Evolutionary conservation across 1,139 yeast genomes (phyloP).

Genomic region (Casaregolazyma suthepensis): DNA sequence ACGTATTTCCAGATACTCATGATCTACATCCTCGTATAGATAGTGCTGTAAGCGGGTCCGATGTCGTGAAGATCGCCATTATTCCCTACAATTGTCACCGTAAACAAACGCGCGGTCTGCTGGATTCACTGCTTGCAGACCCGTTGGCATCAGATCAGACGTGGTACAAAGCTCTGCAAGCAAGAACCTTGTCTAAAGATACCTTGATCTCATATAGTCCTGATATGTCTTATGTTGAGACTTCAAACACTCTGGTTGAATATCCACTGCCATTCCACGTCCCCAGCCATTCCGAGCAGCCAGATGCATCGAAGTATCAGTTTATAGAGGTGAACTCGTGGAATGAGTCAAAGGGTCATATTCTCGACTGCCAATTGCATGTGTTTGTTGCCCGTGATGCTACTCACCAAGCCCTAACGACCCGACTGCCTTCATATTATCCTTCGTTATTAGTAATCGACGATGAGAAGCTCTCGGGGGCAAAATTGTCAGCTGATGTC

Average conservation of each 20-base stretch:
- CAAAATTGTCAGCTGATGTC: constrained; percentile 5
- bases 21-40: constrained; percentile 23
- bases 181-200: constrained; percentile 32
- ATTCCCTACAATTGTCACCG: constrained; percentile 28
- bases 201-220: constrained; percentile 28
- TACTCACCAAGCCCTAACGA: constrained; percentile 18
- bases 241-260: constrained; percentile 33
- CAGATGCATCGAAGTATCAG: constrained; percentile 19
- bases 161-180: constrained; percentile 29
- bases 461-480: constrained; percentile 10
- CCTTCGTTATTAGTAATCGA: constrained; percentile 25
- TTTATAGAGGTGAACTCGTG: constrained; percentile 30
- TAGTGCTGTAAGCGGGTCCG: constrained; percentile 10
- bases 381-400: constrained; percentile 21
- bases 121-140: constrained; percentile 32
- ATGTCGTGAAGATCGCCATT: constrained; percentile 24
- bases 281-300: constrained; percentile 5
- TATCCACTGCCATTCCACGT: constrained; percentile 30
- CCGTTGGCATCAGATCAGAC: constrained; percentile 32
- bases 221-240: constrained; percentile 28
- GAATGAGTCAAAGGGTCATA: constrained; percentile 29
- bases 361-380: constrained; percentile 29
- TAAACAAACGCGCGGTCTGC: constrained; percentile 23
- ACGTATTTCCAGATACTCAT: constrained; percentile 19
- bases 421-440: constrained; percentile 16